Percentiles rank a stretch among this genome's conserved stretches.
Conservation (phyloP, 148 eudicot species). For the Drosera capensis region DNA sequence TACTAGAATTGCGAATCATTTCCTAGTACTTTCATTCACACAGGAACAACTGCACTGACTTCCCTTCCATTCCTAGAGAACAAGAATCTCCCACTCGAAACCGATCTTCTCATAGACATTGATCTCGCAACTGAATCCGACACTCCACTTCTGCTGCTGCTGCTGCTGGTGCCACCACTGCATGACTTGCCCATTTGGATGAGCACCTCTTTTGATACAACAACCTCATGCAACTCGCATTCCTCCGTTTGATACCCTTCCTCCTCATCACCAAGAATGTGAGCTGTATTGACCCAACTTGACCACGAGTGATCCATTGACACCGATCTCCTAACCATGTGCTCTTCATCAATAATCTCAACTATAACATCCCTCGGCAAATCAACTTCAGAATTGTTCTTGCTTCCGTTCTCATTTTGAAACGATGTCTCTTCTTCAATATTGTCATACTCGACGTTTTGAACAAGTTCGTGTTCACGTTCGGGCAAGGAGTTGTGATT, state of each 20-base stretch:
- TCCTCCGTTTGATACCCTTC: slow-evolving; percentile 11
- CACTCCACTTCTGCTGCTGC: slow-evolving; percentile 7
- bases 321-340: slow-evolving; percentile 32
- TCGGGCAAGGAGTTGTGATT: slow-evolving; percentile 1
- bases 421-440: slow-evolving; percentile 4
- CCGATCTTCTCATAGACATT: slow-evolving; percentile 36
- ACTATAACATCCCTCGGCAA: slow-evolving; percentile 12
- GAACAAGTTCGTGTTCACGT: too few relatives aligned
- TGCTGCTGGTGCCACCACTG: slow-evolving; percentile 6
- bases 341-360: slow-evolving; percentile 13
- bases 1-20: too few relatives aligned
- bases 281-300: slow-evolving; percentile 22
- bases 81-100: slow-evolving; percentile 49
- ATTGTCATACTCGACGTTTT: too few relatives aligned
- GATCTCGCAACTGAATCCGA: slow-evolving; percentile 18
- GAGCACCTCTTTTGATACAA: slow-evolving; percentile 10
- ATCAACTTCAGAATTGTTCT: slow-evolving; percentile 12
- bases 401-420: slow-evolving; percentile 6
- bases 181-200: slow-evolving; percentile 19
- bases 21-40: too few relatives aligned
- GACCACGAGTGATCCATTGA: slow-evolving; percentile 39
- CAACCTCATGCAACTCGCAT: slow-evolving; percentile 2
- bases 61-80: slow-evolving; percentile 24
- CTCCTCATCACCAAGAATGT: slow-evolving; percentile 15
- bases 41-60: slow-evolving; percentile 16